Percentiles rank a stretch among this genome's conserved stretches.
Evolutionary conservation across 305 asterid genomes (phyloP).

Genomic region (Petunia hybrid): DNA sequence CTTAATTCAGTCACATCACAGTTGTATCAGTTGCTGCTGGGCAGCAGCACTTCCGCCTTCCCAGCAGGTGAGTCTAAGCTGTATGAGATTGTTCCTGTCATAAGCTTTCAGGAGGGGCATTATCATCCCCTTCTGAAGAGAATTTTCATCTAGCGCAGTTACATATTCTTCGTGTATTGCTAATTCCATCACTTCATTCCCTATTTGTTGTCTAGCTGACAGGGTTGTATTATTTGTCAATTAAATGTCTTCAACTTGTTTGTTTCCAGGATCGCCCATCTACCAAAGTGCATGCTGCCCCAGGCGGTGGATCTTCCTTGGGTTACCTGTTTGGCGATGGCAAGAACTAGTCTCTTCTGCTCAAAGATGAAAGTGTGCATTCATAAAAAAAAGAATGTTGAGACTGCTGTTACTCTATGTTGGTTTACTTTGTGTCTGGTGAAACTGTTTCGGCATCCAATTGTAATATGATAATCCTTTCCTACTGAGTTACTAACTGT

Average conservation of each 20-base stretch:
- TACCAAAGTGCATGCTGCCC: conserved; percentile 43
- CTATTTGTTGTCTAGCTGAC: not conserved
- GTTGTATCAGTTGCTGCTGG: not conserved
- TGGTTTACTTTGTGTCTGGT: conserved; percentile 30
- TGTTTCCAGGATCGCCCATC: conserved; percentile 54
- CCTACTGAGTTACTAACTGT: not conserved
- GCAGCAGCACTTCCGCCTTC: not conserved
- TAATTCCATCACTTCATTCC: not conserved
- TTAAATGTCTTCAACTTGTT: not conserved
- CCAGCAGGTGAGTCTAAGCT: not conserved
- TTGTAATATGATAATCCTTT: conserved; percentile 33
- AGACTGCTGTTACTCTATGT: conserved; percentile 29
- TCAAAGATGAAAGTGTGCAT: not conserved
- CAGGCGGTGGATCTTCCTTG: conserved; percentile 45
- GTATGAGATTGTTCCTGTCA: not conserved
- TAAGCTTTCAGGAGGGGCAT: not conserved
- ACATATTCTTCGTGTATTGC: not conserved
- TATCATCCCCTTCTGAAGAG: not conserved
- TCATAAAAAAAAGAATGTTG: not conserved
- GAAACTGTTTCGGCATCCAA: conserved; percentile 24
- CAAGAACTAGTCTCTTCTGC: conserved; percentile 32
- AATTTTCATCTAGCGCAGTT: conserved; percentile 12
- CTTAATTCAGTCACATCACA: not conserved
- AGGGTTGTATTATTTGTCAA: conserved; percentile 16
- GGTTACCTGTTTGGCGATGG: conserved; percentile 43